phyloP scores from a whole-genome alignment of 306 rosid genomes.

The Quercus alba region DNA sequence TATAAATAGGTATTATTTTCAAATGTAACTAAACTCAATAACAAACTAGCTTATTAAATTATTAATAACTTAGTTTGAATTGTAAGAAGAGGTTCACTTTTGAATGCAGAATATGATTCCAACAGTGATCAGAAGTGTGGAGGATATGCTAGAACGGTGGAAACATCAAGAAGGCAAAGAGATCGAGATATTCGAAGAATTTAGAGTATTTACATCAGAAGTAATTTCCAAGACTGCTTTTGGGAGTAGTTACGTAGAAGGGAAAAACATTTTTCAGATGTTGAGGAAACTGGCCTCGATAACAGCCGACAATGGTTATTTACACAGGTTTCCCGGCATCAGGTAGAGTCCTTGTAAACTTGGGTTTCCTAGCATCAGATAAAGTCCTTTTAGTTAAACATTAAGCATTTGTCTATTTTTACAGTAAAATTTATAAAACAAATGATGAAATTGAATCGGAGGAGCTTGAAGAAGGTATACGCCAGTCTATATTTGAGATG shows the following conservation, averaged over 20 bases:
- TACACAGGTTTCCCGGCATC: conserved; percentile 14
- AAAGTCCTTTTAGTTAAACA: too few species aligned
- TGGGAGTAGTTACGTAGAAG: conserved; percentile 30
- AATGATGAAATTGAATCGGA: too few species aligned
- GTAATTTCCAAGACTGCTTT: conserved; percentile 27
- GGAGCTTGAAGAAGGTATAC: conserved; percentile 6
- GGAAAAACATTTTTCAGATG: conserved; percentile 23
- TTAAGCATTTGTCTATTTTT: neutral
- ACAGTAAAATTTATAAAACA: too few species aligned
- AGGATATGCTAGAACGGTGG: conserved; percentile 27
- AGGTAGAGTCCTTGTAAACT: neutral
- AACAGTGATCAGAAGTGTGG: conserved; percentile 12
- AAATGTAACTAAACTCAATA: too few species aligned
- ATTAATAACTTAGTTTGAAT: neutral
- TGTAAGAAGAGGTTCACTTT: neutral
- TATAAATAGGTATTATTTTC: too few species aligned
- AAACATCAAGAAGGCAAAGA: conserved; percentile 21
- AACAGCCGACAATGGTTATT: neutral
- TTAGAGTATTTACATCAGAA: conserved; percentile 22
- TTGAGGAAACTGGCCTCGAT: conserved; percentile 1
- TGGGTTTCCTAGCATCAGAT: too few species aligned
- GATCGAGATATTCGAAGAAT: conserved; percentile 24
- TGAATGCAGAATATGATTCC: conserved; percentile 9
- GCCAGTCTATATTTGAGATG: neutral
- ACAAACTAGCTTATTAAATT: neutral